These are phyloP conservation scores for Zostera marina DNA, from an alignment of 116 monocot genomes.

Conservation along the genomic window DNA sequence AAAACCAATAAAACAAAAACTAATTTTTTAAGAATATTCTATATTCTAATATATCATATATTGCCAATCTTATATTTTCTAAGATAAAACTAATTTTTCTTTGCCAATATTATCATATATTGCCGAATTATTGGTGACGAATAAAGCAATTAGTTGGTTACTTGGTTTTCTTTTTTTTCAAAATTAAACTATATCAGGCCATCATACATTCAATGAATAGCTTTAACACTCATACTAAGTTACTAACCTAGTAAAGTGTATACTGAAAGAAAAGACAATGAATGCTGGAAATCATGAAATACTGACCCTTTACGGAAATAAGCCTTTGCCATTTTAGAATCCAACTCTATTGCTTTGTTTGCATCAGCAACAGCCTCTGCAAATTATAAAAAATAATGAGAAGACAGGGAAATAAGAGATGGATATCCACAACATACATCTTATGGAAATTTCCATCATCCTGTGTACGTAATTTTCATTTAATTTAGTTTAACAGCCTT, in stretches of 20 bases:
- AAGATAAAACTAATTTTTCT: no score
- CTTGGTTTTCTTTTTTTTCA: neutral
- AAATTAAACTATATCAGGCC: neutral
- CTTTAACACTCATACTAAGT: conserved; percentile 37
- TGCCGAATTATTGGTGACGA: no score
- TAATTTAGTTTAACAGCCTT: no score
- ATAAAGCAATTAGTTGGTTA: neutral
- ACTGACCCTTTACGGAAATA: conserved; percentile 60
- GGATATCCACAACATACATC: neutral
- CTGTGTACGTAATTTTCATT: no score
- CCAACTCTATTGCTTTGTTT: conserved; percentile 45
- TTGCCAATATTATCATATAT: no score
- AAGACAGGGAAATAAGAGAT: neutral
- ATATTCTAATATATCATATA: no score
- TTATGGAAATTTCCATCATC: neutral
- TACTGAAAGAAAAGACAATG: neutral
- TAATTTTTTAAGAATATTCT: no score
- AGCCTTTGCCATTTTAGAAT: conserved; percentile 42
- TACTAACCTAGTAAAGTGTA: conserved; percentile 7
- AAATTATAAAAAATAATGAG: neutral
- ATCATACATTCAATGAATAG: neutral
- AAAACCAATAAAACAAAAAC: no score
- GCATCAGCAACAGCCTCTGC: conserved; percentile 67
- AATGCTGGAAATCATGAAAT: neutral
- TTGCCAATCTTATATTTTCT: no score